These are phyloP conservation scores for Fraxinus cuspidata DNA, from an alignment of 257 asterid species.

Conservation along the genomic window DNA sequence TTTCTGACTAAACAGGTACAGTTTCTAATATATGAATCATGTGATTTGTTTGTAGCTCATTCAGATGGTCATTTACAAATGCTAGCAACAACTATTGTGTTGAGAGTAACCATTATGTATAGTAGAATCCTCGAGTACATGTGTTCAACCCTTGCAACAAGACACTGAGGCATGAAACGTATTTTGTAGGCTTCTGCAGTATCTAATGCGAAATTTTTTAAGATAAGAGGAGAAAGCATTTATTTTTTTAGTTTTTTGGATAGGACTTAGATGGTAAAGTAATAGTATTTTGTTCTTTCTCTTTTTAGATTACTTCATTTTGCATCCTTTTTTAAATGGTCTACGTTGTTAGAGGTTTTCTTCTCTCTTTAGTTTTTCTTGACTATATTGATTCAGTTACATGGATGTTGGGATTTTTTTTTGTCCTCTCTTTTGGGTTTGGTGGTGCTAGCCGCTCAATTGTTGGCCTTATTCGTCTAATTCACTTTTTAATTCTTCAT, in stretches of 20 bases:
- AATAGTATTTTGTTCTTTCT: not conserved
- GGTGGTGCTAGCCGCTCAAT: slow-evolving; percentile 1
- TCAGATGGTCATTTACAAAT: slow-evolving; percentile 20
- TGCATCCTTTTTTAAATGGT: not conserved
- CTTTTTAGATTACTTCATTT: not conserved
- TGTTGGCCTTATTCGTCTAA: not conserved
- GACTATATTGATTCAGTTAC: not conserved
- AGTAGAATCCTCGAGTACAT: slow-evolving; percentile 9
- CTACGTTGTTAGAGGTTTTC: not conserved
- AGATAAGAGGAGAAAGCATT: not conserved
- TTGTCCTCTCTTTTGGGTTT: not conserved
- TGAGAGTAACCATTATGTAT: slow-evolving; percentile 3
- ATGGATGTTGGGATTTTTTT: not conserved
- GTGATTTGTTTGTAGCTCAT: slow-evolving; percentile 17
- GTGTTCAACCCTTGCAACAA: slow-evolving; percentile 11
- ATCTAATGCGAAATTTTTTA: not conserved
- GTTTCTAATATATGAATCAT: slow-evolving; percentile 13
- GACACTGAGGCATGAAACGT: not conserved
- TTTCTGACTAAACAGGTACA: slow-evolving; percentile 86
- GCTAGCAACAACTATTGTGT: not conserved
- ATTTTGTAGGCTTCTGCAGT: not conserved
- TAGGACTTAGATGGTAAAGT: not conserved
- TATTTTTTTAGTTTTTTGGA: not conserved
- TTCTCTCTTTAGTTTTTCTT: not conserved
- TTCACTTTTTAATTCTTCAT: not conserved